These are phyloP conservation scores for Penstemon newberryi DNA, from an alignment of 257 asterid species.

Conservation along the genomic window DNA sequence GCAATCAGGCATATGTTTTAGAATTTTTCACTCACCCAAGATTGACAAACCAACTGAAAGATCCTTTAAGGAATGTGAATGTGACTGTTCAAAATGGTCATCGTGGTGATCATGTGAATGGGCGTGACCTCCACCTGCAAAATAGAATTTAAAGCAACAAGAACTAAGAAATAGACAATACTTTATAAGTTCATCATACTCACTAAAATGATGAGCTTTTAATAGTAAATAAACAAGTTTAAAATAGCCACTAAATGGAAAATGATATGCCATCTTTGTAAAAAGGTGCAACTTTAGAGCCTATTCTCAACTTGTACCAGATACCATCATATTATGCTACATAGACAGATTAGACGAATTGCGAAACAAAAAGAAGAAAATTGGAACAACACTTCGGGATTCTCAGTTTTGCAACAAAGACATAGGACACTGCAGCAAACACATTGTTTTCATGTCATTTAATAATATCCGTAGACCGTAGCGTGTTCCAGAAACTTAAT, in stretches of 20 bases:
- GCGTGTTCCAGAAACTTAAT: too few species aligned
- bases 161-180: constrained; percentile 5
- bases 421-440: too few species aligned
- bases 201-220: constrained; percentile 8
- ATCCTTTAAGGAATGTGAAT: constrained; percentile 86
- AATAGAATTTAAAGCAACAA: constrained; percentile 20
- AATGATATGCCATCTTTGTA: not conserved
- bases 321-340: not conserved
- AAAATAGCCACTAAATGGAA: constrained; percentile 16
- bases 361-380: not conserved
- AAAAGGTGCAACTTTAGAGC: constrained; percentile 7
- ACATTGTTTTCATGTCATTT: too few species aligned
- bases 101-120: constrained; percentile 74
- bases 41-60: constrained; percentile 86
- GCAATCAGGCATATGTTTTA: not conserved
- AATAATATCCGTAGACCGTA: too few species aligned
- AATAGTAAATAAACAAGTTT: constrained; percentile 20
- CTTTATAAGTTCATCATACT: constrained; percentile 10
- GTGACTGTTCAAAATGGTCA: constrained; percentile 63
- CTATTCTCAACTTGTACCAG: constrained; percentile 6
- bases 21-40: constrained; percentile 56
- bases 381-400: not conserved
- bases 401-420: too few species aligned
- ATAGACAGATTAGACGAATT: not conserved
- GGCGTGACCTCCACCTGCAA: constrained; percentile 82